A percentile compares a stretch with the other conserved stretches of the same genome.
Evolutionary conservation across 2,329 filamentous ascomycete genomes (phyloP).

Genomic region (Xylaria sp.): DNA sequence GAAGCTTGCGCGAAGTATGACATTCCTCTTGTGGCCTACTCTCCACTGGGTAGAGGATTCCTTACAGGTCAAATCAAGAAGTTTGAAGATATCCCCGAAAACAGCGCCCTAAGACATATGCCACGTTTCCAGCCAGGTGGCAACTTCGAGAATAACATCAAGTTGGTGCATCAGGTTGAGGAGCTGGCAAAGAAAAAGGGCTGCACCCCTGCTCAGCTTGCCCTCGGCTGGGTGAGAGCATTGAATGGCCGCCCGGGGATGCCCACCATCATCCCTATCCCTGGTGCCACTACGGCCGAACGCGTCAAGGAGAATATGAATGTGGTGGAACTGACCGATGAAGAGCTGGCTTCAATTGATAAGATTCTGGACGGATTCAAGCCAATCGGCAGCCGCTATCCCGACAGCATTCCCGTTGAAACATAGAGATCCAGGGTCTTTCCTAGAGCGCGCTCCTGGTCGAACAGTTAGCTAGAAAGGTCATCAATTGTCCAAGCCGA

Average conservation of each 20-base stretch:
- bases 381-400: conserved; percentile 62
- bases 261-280: conserved; percentile 72
- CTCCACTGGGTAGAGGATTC: conserved; percentile 72
- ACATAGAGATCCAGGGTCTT: conserved; percentile 47
- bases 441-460: not conserved
- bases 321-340: conserved; percentile 59
- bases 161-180: conserved; percentile 68
- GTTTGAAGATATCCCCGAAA: conserved; percentile 65
- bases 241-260: conserved; percentile 63
- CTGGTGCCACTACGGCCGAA: conserved; percentile 67
- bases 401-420: conserved; percentile 50
- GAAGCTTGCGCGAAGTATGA: conserved; percentile 68
- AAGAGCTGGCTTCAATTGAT: conserved; percentile 64
- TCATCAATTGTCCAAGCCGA: not conserved
- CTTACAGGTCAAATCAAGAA: conserved; percentile 64
- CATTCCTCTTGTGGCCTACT: conserved; percentile 79
- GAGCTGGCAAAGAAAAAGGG: conserved; percentile 69
- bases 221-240: conserved; percentile 70
- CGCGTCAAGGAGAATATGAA: conserved; percentile 71
- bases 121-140: conserved; percentile 70
- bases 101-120: conserved; percentile 57
- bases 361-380: conserved; percentile 60
- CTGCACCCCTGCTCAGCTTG: conserved; percentile 71
- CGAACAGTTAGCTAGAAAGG: conserved; percentile 12
- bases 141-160: conserved; percentile 72